Evolutionary conservation across 176 grass and related monocot species (phyloP), one percentile per base, ranked within the genome.

Genomic region (Puya raimondii): DNA sequence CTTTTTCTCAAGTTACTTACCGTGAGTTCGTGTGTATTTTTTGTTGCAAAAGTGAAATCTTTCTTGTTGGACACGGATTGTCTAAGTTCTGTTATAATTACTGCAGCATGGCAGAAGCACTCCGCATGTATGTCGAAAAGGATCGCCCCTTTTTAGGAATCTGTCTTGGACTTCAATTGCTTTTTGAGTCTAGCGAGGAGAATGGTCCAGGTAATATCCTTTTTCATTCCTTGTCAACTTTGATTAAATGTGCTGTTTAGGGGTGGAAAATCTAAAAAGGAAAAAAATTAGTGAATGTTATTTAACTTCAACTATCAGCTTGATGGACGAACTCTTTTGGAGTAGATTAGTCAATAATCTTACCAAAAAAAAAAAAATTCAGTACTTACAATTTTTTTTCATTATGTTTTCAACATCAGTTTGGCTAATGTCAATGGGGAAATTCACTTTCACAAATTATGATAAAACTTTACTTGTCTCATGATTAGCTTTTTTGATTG

Each of bases 101-200:
- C 48, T 65, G 14, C 64, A 85, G 83, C 48, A 90, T 99, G 86
- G 94, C 81, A 25, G 86, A 88, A 69, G 87, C 89, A 18, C 84
- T 99, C 52, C 80, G 82, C 16, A 85, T 70, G 65, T 99, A 93
- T 76, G 84, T 99, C 66, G 68, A 87, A 64, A 88, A 57, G 65
- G 89, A 99, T 64, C 84, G 89, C 17, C 89, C 94, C 51, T 99
- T 99, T 84, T 81, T 93, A 14, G 94, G 94, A 74, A 99, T 99
- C 75, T 97, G 89, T 82, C 89, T 99, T 48, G 94, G 87, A 61
- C 89, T 99, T 66, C 89, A 93, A 63, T 70, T 93, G 57, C 90
- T 99, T 72, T 99, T 99, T 59, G 94, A 92, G 11, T 88, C 84
- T 64, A 93, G 94, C 10, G 89, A 99, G 85, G 94, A 99, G 80